Evolutionary conservation across 345 rosid genomes (phyloP), one percentile per base, ranked within the genome.

Genomic region (Passiflora organensis): DNA sequence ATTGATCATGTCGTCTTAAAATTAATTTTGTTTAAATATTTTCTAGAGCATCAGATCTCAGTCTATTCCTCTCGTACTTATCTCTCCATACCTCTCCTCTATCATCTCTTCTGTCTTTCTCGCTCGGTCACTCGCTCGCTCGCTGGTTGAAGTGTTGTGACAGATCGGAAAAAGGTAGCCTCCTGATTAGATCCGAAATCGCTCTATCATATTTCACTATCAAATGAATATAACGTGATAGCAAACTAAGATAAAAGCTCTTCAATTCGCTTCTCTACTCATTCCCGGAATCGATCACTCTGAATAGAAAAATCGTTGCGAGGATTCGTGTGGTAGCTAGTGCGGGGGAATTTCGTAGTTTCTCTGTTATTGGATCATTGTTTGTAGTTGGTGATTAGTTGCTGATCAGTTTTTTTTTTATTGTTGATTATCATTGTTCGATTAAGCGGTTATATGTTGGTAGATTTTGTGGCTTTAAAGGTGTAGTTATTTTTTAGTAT

Each of bases 161-260:
- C 19, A 28, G 38, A 50, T 24, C 20, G 20, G 12, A 22, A 23
- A 41, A 15, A 39, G 47, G 58, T 39, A 39, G 36, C 15, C 12
- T 21, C 43, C 0, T 22, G 38, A 11, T 61, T 36, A 62, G 66
- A 62, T 62, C 66, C 58, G 28, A 24, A 51, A 25, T 16, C 3
- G 8, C 8, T 51, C 22, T 51, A 23, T 51, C 16, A 11, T 15
- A 4, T 50, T 10, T 28, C 22, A 50, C 20, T 17, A n/a, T 28
- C 54, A 5, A 15, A 6, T 8, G 13, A 8, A 15, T 8, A 28
- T 8, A 28, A 28, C 34, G n/a, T n/a, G n/a, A n/a, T n/a, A n/a
- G n/a, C n/a, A n/a, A n/a, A 28, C 34, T 2, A 48, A 19, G 10
- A 18, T 0, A 43, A 43, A 43, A 23, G 4, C 24, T 20, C 24